Evolutionary conservation across 2,329 filamentous ascomycete species (phyloP), one percentile per base, ranked within the genome.

Genomic region (Coniochaeta prunicola): DNA sequence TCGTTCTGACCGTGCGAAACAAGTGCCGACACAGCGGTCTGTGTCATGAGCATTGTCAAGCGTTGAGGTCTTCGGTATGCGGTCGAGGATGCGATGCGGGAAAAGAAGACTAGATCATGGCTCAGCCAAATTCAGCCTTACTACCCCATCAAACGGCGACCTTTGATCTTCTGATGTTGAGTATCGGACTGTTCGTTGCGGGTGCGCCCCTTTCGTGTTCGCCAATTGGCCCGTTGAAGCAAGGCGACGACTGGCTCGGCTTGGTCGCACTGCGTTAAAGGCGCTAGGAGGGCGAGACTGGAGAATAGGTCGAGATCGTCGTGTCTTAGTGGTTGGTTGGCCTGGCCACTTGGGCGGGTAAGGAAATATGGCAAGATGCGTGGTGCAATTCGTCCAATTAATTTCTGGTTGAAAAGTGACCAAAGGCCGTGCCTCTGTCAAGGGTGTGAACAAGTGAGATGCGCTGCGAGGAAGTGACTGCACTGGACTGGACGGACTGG

Each of bases 41-140:
- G 75, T 69, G 78, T 80, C 79, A 81, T 80, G 67, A 81, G 79
- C 80, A 82, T 82, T 68, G 28, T 55, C 6, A 31, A 34, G 28
- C 53, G 75, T 80, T 75, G 62, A 62, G 56, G 58, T 59, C 59
- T 61, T 55, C 58, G 62, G 45, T 59, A 57, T 42, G 58, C 59
- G 61, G 57, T 60, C 58, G 55, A 59, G 10, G 50, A 58, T 57
- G 57, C 57, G 60, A 55, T 57, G 61, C 61, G 50, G 58, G 59
- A 45, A 54, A 59, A 59, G 56, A 36, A 55, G 10, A 31, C 40
- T 61, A 57, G 56, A 58, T 55, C 58, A 61, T 63, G 56, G 55
- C 57, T 57, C 58, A 45, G 54, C 58, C 58, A 57, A 48, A 28
- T 28, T 56, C 58, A 59, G 58, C 58, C 58, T 57, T 57, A 53